A percentile compares a stretch with the other conserved stretches of the same genome.
These are phyloP conservation scores for Globisporangium cederbergense DNA, from an alignment of 352 stramenopile species.

Conservation along the genomic window DNA sequence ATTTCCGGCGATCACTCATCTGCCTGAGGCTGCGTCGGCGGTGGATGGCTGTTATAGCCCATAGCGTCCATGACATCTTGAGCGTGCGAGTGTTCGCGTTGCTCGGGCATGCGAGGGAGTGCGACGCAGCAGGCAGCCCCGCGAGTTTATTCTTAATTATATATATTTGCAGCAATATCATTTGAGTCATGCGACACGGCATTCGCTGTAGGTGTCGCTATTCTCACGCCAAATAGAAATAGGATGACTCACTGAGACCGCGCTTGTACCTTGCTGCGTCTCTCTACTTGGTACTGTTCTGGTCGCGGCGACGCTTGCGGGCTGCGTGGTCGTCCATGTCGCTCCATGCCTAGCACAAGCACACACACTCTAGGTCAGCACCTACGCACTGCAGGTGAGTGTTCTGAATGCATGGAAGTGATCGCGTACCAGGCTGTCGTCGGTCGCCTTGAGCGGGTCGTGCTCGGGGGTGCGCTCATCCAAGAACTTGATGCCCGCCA, in stretches of 20 bases:
- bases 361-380: background rate
- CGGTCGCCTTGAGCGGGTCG: slow-evolving; percentile 28
- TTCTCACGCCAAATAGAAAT: too few species aligned
- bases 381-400: background rate
- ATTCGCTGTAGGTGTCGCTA: too few species aligned
- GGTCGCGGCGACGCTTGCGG: slow-evolving; percentile 15
- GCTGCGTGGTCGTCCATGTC: slow-evolving; percentile 47
- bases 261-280: background rate
- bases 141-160: too few species aligned
- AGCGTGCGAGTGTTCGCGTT: too few species aligned
- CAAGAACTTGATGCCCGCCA: slow-evolving; percentile 66
- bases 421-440: slow-evolving; percentile 43
- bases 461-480: slow-evolving; percentile 52
- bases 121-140: too few species aligned
- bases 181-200: too few species aligned
- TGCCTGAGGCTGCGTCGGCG: too few species aligned
- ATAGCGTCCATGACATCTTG: background rate
- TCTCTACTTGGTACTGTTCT: slow-evolving; percentile 4
- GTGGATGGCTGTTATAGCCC: background rate
- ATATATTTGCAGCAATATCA: too few species aligned
- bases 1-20: background rate
- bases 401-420: background rate
- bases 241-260: too few species aligned
- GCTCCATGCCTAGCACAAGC: slow-evolving; percentile 46
- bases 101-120: too few species aligned